Evolutionary conservation across 495 filamentous ascomycete genomes (phyloP), one percentile per base, ranked within the genome.

Genomic region (Tuber aestivum): DNA sequence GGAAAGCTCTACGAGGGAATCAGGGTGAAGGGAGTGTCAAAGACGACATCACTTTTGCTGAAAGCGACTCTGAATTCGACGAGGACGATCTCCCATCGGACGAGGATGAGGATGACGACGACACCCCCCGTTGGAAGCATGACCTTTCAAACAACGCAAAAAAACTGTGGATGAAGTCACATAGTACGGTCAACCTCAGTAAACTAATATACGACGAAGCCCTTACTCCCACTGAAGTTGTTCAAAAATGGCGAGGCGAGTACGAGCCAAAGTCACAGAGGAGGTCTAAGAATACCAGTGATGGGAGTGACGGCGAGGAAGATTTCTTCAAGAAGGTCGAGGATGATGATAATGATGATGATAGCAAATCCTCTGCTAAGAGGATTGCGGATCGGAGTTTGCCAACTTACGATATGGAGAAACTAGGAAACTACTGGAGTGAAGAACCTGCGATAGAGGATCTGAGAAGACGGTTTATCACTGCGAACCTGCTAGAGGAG

Each of bases 141-240:
- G 94, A 96, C 77, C 89, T 99, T 84, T 85, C 89, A 38, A 90
- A 91, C 70, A 94, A 90, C 50, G 94, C 94, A 21, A 88, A 87
- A 72, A 86, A 87, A 68, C 85, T 95, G 12, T 92, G 96, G 84
- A 87, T 88, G 14, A 89, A 89, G 72, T 87, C 88, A 14, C 95
- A 91, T 82, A 90, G 94, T 65, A 89, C 92, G 44, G 86, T 87
- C 41, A 95, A 97, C 77, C 87, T 99, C 35, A 92, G 92, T 9
- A 89, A 92, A 76, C 86, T 95, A 83, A 91, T 99, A 87, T 98
- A 99, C 83, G 93, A 99, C 80, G 90, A 92, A 35, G 88, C 90
- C 16, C 83, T 98, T 68, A 87, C 90, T 0, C 90, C 95, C 4
- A 85, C 85, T 12, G 91, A 97, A 70, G 94, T 93, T 23, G 84